Evolutionary conservation across 2,329 filamentous ascomycete genomes (phyloP), one percentile per base, ranked within the genome.

Genomic region (Fusarium sublunatum): DNA sequence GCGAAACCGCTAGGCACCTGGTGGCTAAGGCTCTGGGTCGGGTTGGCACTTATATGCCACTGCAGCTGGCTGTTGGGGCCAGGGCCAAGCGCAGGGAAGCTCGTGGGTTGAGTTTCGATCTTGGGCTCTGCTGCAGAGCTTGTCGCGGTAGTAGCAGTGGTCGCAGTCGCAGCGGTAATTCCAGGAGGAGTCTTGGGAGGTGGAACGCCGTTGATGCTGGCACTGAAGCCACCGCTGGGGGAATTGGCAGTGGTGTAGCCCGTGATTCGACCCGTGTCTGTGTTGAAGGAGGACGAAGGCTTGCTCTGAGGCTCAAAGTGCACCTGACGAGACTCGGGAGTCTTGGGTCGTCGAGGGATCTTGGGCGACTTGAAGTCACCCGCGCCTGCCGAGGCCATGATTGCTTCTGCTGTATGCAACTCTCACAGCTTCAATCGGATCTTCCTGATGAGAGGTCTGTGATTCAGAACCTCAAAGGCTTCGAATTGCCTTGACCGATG

Each of bases 41-140:
- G 75, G 42, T 76, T 71, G 62, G 66, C 67, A 52, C 74, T 71
- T 54, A 73, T 76, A 63, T 72, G 72, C 74, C 73, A 77, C 69
- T 74, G 73, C 57, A 71, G 39, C 36, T 64, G 50, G 42, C 55
- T 47, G 63, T 53, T 45, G 51, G 67, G 67, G 9, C 67, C 65
- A 26, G 58, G 46, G n/a, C 70, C 70, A 41, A 74, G 57, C 46
- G 72, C 69, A 53, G 74, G 74, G 40, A 74, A 75, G 52, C 52
- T 68, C 32, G 63, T 55, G 19, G 69, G 69, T 36, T 61, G 50
- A 31, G 49, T 51, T 22, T 55, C 38, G 31, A 46, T 26, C 32
- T 55, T 61, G 38, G 36, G 19, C 47, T 59, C 55, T 5, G 39
- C 53, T 13, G 53, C 52, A 53, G 54, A 49, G 41, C 40, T 48